Percentiles rank a stretch among this genome's conserved stretches.
These are phyloP conservation scores for Diutina sp. DNA, from an alignment of 1,139 yeast species.

Conservation along the genomic window DNA sequence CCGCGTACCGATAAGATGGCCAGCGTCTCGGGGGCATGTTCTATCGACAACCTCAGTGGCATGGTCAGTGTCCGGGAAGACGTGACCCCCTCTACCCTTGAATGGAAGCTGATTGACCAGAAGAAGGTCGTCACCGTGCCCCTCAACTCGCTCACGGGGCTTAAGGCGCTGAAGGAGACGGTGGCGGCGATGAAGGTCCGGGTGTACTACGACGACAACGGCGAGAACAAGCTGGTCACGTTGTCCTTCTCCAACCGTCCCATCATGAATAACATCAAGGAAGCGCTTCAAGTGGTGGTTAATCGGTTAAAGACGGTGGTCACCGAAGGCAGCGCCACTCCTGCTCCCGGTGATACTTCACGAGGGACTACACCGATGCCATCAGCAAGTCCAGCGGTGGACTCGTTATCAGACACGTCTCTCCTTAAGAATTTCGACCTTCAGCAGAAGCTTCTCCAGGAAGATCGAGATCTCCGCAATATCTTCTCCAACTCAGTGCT, in stretches of 20 bases:
- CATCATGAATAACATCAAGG: conserved; percentile 66
- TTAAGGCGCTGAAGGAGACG: conserved; percentile 67
- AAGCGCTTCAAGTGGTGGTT: conserved; percentile 55
- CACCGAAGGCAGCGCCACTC: conserved; percentile 4
- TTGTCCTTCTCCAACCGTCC: conserved; percentile 61
- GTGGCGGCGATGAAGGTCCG: conserved; percentile 60
- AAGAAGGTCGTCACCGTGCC: conserved; percentile 35
- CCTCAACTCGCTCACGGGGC: conserved; percentile 39
- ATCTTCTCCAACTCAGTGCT: conserved; percentile 86
- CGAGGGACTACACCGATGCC: conserved; percentile 9
- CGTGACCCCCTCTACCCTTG: conserved; percentile 46
- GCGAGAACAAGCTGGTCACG: conserved; percentile 31
- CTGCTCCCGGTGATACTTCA: conserved; percentile 3
- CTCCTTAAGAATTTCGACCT: conserved; percentile 58
- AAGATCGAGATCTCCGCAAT: conserved; percentile 56
- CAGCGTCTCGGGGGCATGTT: conserved; percentile 48
- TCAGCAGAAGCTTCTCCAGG: conserved; percentile 66
- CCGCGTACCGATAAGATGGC: neutral
- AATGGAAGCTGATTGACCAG: conserved; percentile 58
- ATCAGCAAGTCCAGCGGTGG: conserved; percentile 10
- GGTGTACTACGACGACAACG: conserved; percentile 26
- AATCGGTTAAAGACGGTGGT: conserved; percentile 46
- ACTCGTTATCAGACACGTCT: conserved; percentile 22
- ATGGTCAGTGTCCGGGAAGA: conserved; percentile 57
- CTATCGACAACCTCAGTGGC: conserved; percentile 54